Evolutionary conservation across 768 basidiomycete species (phyloP).

Genomic region (Trametes sanguinea): DNA sequence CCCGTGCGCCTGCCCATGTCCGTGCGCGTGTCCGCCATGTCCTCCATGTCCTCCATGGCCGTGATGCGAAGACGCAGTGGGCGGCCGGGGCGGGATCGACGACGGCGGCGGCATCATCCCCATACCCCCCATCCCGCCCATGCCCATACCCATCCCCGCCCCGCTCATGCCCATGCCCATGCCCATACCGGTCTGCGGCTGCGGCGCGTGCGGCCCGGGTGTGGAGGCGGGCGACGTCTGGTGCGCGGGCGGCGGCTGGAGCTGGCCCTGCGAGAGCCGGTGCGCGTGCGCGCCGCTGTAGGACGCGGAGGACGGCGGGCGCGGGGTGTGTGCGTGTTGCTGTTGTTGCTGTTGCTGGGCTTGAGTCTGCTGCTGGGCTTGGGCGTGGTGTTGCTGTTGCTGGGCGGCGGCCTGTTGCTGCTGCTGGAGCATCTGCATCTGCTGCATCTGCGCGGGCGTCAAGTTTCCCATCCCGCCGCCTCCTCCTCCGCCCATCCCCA

Average conservation of each 20-base stretch:
- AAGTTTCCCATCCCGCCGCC: slow-evolving; percentile 13
- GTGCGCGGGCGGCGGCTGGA: slow-evolving; percentile 12
- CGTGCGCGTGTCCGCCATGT: too few relatives aligned
- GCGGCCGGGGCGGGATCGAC: slow-evolving; percentile 31
- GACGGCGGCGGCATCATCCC: slow-evolving; percentile 30
- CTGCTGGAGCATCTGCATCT: slow-evolving; percentile 28
- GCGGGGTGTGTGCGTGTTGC: slow-evolving; percentile 8
- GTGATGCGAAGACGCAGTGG: slow-evolving; percentile 24
- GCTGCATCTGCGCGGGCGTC: slow-evolving; percentile 29
- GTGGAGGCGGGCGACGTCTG: slow-evolving; percentile 17
- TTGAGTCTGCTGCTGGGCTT: not conserved
- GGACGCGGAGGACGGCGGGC: slow-evolving; percentile 24
- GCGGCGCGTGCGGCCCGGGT: slow-evolving; percentile 16
- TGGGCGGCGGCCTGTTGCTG: slow-evolving; percentile 14
- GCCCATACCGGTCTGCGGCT: slow-evolving; percentile 7
- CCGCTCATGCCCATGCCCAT: too few relatives aligned
- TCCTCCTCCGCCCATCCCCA: not conserved
- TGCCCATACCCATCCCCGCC: too few relatives aligned
- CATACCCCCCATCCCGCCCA: not conserved
- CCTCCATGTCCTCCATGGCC: not conserved
- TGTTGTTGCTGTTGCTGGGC: slow-evolving; percentile 13
- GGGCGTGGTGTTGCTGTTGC: slow-evolving; percentile 12
- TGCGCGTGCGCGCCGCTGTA: slow-evolving; percentile 17
- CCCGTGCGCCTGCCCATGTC: not conserved
- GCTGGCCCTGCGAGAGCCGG: slow-evolving; percentile 26